A percentile compares a stretch with the other conserved stretches of the same genome.
phyloP scores from a whole-genome alignment of 2,329 filamentous ascomycete species.

The Leptodontidium sp. region DNA sequence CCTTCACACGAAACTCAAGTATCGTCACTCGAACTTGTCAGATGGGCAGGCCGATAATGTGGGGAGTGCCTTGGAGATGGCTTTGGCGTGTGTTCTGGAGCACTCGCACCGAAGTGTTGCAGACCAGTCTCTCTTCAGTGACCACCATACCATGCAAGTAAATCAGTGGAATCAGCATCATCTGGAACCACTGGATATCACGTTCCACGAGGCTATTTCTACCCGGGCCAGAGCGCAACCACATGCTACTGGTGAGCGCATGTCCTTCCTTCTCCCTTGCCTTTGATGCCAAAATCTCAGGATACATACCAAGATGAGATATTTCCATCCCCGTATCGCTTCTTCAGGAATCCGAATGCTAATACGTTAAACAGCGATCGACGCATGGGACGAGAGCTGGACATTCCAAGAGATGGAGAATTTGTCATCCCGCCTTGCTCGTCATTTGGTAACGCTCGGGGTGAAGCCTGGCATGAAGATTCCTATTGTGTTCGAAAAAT shows the following conservation, averaged over 20 bases:
- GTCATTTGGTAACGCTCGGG: conserved; percentile 29
- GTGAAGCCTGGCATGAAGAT: conserved; percentile 31
- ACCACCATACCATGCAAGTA: conserved; percentile 3
- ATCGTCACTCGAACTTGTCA: not conserved
- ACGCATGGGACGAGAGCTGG: conserved; percentile 40
- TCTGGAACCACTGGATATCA: not conserved
- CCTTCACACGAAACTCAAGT: not conserved
- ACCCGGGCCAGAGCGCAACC: not conserved
- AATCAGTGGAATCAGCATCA: conserved; percentile 6
- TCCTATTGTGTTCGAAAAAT: conserved; percentile 42
- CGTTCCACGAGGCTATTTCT: conserved; percentile 9
- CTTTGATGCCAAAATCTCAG: not conserved
- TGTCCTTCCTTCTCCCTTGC: not conserved
- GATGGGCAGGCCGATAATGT: conserved; percentile 13
- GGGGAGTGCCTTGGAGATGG: conserved; percentile 15
- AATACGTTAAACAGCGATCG: conserved; percentile 9
- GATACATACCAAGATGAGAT: not conserved
- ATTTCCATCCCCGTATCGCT: not conserved
- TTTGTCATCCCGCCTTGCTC: conserved; percentile 35
- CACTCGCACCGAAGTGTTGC: conserved; percentile 1
- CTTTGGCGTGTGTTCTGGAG: conserved; percentile 5
- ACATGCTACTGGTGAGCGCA: not conserved
- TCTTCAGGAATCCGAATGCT: not conserved
- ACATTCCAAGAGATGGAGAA: conserved; percentile 39
- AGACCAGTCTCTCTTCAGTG: conserved; percentile 15